Evolutionary conservation across 305 asterid species (phyloP).

Genomic region (Fraxinus albicans): DNA sequence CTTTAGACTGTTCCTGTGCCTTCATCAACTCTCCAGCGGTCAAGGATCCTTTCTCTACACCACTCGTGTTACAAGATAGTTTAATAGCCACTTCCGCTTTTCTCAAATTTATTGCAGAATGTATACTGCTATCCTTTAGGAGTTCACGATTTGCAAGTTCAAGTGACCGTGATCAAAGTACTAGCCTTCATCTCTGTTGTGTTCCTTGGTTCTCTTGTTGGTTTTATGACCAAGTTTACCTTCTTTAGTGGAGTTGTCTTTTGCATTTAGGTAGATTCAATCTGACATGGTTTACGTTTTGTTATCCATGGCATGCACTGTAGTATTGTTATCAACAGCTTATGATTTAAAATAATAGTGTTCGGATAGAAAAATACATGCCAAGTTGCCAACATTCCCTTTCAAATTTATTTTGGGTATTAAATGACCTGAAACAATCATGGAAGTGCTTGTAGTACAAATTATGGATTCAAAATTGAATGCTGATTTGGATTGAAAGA

Average conservation of each 20-base stretch:
- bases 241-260: background rate
- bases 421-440: background rate
- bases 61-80: background rate
- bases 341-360: background rate
- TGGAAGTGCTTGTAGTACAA: background rate
- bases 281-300: background rate
- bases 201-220: background rate
- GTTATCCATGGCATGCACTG: background rate
- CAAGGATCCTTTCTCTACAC: background rate
- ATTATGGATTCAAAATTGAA: background rate
- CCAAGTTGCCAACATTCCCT: background rate
- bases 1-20: background rate
- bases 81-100: background rate
- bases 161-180: background rate
- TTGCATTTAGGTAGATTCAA: background rate
- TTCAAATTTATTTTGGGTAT: background rate
- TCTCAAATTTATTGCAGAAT: background rate
- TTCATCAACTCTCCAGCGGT: background rate
- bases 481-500: background rate
- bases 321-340: background rate
- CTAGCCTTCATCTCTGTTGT: background rate
- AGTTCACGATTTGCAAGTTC: background rate
- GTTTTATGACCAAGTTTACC: background rate
- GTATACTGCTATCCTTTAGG: background rate
- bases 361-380: background rate